Conservation (phyloP, 2,329 filamentous ascomycete species). For the Aspergillus fructus region DNA sequence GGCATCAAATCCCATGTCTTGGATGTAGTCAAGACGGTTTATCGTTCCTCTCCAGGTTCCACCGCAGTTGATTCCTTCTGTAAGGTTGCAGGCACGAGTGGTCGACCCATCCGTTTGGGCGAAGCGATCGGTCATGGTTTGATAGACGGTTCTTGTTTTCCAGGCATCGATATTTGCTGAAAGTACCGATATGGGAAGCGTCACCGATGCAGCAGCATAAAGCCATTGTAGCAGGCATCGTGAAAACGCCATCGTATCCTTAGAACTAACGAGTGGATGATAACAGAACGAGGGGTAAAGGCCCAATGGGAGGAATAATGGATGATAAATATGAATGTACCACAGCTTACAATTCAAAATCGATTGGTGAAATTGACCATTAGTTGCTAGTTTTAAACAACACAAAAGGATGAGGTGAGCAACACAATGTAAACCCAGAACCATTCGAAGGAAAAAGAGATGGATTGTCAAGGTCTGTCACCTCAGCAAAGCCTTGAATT, state of each 20-base stretch:
- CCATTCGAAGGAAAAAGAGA: not conserved
- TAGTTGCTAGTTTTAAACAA: not conserved
- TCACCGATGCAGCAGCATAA: constrained; percentile 2
- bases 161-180: constrained; percentile 34
- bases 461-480: not conserved
- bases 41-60: constrained; percentile 53
- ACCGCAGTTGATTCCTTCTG: constrained; percentile 47
- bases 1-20: constrained; percentile 51
- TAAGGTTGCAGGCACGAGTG: constrained; percentile 30
- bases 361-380: not conserved
- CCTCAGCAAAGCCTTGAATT: not conserved
- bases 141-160: constrained; percentile 46
- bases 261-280: not conserved
- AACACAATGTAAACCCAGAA: not conserved
- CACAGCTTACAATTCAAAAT: not conserved
- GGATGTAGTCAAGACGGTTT: constrained; percentile 52
- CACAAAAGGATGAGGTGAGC: not conserved
- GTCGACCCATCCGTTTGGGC: constrained; percentile 42
- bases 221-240: not conserved
- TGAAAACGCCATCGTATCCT: not conserved
- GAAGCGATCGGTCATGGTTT: constrained; percentile 49
- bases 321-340: not conserved
- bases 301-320: not conserved
- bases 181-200: constrained; percentile 11
- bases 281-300: not conserved